Evolutionary conservation across 331 rosid genomes (phyloP), one percentile per base, ranked within the genome.

Genomic region (Ulmus americana): DNA sequence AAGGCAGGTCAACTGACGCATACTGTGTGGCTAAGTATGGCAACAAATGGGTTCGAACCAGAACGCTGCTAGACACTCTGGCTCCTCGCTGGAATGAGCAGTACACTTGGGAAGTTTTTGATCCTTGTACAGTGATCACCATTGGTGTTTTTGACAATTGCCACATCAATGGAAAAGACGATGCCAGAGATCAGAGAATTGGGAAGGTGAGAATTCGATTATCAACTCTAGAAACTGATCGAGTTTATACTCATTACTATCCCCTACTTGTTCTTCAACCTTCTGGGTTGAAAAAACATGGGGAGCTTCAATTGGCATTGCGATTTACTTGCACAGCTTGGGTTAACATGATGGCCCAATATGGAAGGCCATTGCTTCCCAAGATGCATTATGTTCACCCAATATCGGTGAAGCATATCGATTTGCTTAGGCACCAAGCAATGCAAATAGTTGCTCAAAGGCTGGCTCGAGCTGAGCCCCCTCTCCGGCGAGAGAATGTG

Each of bases 1-100:
- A 89, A 11, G 95, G 95, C 3, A 65, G 80, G 71, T 74, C 79
- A 5, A 85, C 95, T 1, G 99, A 90, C 72, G 95, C 97, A 6
- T 94, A 94, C 49, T 94, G 99, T 20, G 96, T 94, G 58, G 99
- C 88, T 0, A 94, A 90, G 85, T 94, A 94, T 39, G 99, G 97
- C 48, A 94, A 76, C 85, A 94, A 94, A 71, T 94, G 99, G 99
- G 76, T 87, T 47, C 80, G 99, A 69, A 90, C 95, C 3, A 74
- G 99, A 73, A 94, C 99, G 10, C 81, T 90, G 38, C 90, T 94
- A 0, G 76, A 90, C 67, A 90, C 92, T 0, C 70, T 90, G 42
- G 15, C 75, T 15, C 99, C 99, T 66, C 78, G 85, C 3, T 94
- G 99, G 99, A 94, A 94, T 28, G 99, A 94, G 86, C 99, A 94